Percentiles rank a stretch among this genome's conserved stretches.
Evolutionary conservation across 441 rosid genomes (phyloP).

Genomic region (Bruguiera hainesii): DNA sequence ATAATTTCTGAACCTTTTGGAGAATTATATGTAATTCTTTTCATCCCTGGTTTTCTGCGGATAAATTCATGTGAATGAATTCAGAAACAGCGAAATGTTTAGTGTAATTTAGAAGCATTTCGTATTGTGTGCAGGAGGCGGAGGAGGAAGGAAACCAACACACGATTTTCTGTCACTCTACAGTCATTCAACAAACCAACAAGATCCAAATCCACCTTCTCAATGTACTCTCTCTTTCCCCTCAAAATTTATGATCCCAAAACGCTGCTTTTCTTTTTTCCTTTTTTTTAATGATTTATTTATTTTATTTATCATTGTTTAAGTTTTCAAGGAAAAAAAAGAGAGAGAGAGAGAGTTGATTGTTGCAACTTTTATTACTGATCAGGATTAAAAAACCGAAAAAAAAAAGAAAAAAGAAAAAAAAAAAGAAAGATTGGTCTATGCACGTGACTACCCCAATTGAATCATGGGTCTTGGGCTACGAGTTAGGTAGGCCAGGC

Average conservation of each 20-base stretch:
- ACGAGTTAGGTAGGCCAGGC: conserved; percentile 32
- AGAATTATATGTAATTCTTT: too few relatives aligned
- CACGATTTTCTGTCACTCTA: conserved; percentile 86
- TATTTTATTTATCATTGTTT: background rate
- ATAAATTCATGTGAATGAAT: background rate
- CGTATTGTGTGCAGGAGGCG: conserved; percentile 41
- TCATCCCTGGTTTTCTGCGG: background rate
- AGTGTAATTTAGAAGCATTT: conserved; percentile 36
- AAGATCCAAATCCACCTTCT: conserved; percentile 75
- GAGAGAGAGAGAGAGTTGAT: too few relatives aligned
- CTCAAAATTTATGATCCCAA: background rate
- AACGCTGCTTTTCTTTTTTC: too few relatives aligned
- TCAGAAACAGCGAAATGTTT: background rate
- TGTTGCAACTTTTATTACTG: background rate
- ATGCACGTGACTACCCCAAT: conserved; percentile 57
- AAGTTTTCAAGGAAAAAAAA: background rate
- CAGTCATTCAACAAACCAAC: conserved; percentile 65
- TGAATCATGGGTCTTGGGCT: conserved; percentile 34
- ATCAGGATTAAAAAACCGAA: background rate
- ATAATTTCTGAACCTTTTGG: background rate
- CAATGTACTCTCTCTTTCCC: conserved; percentile 45
- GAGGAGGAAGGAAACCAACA: conserved; percentile 52
- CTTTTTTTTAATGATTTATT: background rate
- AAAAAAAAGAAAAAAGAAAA: too few relatives aligned
- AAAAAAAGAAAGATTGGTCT: background rate